Percentiles rank a stretch among this genome's conserved stretches.
phyloP scores from a whole-genome alignment of 306 rosid genomes.

The Castanea mollissima region DNA sequence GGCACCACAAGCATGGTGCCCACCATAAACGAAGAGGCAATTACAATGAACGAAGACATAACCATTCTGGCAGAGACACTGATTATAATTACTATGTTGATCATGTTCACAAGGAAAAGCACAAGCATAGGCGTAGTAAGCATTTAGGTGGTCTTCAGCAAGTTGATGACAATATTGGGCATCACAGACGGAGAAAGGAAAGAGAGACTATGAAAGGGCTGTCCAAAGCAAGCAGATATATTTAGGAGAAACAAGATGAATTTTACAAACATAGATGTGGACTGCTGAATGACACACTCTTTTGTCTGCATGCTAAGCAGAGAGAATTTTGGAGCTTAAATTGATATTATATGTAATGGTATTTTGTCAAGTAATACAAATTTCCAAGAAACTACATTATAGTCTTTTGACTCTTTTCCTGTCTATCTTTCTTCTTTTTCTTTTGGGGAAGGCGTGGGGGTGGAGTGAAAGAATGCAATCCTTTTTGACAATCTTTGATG shows the following conservation, averaged over 20 bases:
- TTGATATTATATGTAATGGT: not conserved
- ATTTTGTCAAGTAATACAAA: not conserved
- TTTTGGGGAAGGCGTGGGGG: slow-evolving; percentile 3
- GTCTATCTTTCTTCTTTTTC: not conserved
- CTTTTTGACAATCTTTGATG: not conserved
- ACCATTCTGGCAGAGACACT: slow-evolving; percentile 41
- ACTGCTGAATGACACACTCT: slow-evolving; percentile 17
- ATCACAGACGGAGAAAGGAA: slow-evolving; percentile 36
- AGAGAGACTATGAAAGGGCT: slow-evolving; percentile 29
- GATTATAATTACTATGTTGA: slow-evolving; percentile 45
- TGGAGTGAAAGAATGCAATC: not conserved
- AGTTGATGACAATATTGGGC: slow-evolving; percentile 29
- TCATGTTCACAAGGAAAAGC: slow-evolving; percentile 50
- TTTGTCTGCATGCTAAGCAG: slow-evolving; percentile 14
- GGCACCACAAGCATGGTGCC: slow-evolving; percentile 38
- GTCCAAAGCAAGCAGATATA: slow-evolving; percentile 21
- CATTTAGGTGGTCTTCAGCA: slow-evolving; percentile 27
- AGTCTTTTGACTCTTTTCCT: not conserved
- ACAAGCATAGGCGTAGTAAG: slow-evolving; percentile 50
- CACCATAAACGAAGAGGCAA: slow-evolving; percentile 40
- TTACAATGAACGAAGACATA: slow-evolving; percentile 44
- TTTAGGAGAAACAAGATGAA: slow-evolving; percentile 29
- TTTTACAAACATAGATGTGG: slow-evolving; percentile 23
- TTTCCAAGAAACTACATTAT: not conserved
- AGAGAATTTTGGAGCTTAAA: slow-evolving; percentile 6